phyloP scores from a whole-genome alignment of 495 filamentous ascomycete genomes.

The Lepidopterella palustris region DNA sequence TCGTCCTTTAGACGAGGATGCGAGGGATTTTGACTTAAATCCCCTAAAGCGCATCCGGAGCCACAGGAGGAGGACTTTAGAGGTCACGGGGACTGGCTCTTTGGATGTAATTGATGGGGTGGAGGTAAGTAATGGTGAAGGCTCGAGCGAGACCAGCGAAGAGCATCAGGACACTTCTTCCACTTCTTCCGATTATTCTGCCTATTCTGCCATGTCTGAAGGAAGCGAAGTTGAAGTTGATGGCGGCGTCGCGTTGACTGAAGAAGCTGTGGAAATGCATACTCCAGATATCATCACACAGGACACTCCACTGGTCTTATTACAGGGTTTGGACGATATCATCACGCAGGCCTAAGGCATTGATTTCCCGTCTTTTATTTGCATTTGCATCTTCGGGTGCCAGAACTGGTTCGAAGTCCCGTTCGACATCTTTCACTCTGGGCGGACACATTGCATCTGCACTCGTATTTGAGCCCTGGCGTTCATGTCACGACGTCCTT shows the following conservation, averaged over 20 bases:
- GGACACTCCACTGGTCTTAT: too few species aligned
- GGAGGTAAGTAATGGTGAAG: background rate
- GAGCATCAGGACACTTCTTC: background rate
- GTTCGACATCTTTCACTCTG: background rate
- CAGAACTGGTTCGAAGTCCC: background rate
- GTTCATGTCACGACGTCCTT: background rate
- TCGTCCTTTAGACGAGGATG: background rate
- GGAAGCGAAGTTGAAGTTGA: constrained; percentile 39
- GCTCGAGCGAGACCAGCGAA: background rate
- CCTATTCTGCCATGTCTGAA: constrained; percentile 14
- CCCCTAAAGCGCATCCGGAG: constrained; percentile 12
- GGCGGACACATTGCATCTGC: background rate
- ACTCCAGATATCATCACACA: constrained; percentile 49
- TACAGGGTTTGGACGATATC: too few species aligned
- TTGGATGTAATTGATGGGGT: background rate
- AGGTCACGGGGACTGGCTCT: background rate
- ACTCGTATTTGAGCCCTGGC: background rate
- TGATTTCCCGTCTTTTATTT: background rate
- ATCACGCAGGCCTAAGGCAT: too few species aligned
- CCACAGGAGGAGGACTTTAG: constrained; percentile 9
- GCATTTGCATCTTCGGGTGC: background rate
- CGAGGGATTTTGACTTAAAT: constrained; percentile 19
- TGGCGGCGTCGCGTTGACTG: constrained; percentile 51
- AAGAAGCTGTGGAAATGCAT: constrained; percentile 49
- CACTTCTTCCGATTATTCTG: constrained; percentile 19